Evolutionary conservation across 768 basidiomycete genomes (phyloP).

Genomic region (Pisolithus tinctorius): DNA sequence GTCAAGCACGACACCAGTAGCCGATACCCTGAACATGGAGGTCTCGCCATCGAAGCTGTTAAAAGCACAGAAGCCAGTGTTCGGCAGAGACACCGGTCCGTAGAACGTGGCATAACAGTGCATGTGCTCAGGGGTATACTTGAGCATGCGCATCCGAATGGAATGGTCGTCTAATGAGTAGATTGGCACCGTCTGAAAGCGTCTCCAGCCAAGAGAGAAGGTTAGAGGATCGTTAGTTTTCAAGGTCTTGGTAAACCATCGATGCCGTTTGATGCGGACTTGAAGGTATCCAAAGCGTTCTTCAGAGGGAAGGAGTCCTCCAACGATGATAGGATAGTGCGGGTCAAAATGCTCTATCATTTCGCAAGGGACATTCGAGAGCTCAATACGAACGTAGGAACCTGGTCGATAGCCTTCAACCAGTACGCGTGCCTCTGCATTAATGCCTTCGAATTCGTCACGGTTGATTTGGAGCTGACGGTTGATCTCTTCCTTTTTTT

Average conservation of each 20-base stretch:
- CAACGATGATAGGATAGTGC: slow-evolving; percentile 82
- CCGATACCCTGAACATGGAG: slow-evolving; percentile 81
- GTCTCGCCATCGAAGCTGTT: slow-evolving; percentile 66
- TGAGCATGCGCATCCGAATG: slow-evolving; percentile 98
- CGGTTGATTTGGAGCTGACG: slow-evolving; percentile 76
- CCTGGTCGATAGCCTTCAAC: slow-evolving; percentile 92
- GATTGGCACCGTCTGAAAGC: slow-evolving; percentile 92
- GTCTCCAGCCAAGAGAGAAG: slow-evolving; percentile 94
- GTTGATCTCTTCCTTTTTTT: slow-evolving; percentile 88
- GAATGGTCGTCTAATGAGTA: slow-evolving; percentile 97
- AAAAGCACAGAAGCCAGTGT: slow-evolving; percentile 97
- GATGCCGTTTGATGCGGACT: slow-evolving; percentile 92
- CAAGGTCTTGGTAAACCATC: slow-evolving; percentile 86
- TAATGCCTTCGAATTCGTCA: slow-evolving; percentile 77
- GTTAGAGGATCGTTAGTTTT: slow-evolving; percentile 98
- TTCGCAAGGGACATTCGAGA: slow-evolving; percentile 80
- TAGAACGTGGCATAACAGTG: slow-evolving; percentile 98
- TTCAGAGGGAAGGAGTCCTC: slow-evolving; percentile 85
- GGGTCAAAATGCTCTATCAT: slow-evolving; percentile 93
- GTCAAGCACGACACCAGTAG: slow-evolving; percentile 92
- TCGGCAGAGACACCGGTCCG: slow-evolving; percentile 85
- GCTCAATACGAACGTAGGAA: slow-evolving; percentile 87
- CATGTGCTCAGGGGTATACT: slow-evolving; percentile 99
- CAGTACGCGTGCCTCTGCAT: slow-evolving; percentile 68
- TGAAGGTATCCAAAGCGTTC: slow-evolving; percentile 92